Percentiles rank a stretch among this genome's conserved stretches.
These are phyloP conservation scores for Vaccinium vitisidaea DNA, from an alignment of 148 eudicot genomes.

Conservation along the genomic window DNA sequence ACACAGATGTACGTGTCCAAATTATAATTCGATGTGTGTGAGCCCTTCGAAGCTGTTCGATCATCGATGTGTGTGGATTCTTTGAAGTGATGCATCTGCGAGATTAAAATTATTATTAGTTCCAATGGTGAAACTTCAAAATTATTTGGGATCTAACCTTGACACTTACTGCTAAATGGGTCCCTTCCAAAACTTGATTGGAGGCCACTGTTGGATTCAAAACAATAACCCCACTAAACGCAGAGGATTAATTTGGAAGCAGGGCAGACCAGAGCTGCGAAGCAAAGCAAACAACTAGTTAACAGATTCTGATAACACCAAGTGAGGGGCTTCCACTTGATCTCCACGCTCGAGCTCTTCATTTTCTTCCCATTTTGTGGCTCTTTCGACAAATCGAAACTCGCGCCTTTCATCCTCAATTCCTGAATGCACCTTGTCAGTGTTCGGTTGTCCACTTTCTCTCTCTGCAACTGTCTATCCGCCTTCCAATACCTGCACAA, in stretches of 20 bases:
- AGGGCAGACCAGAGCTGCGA: slow-evolving; percentile 40
- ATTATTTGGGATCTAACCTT: neutral
- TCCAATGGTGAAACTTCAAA: neutral
- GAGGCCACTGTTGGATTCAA: neutral
- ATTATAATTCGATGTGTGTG: neutral
- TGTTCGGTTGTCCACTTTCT: slow-evolving; percentile 45
- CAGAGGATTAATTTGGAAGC: slow-evolving; percentile 44
- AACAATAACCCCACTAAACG: slow-evolving; percentile 4
- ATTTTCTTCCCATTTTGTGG: slow-evolving; percentile 44
- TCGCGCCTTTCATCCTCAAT: slow-evolving; percentile 74
- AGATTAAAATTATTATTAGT: neutral
- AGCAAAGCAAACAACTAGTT: slow-evolving; percentile 32
- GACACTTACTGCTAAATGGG: neutral
- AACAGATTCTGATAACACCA: slow-evolving; percentile 39
- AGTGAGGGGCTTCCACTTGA: slow-evolving; percentile 48
- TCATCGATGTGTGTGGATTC: neutral
- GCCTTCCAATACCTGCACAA: slow-evolving; percentile 69
- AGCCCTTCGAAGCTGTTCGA: neutral
- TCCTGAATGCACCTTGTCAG: slow-evolving; percentile 60
- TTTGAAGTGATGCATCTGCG: neutral
- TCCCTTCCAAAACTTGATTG: neutral
- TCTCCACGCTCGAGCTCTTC: slow-evolving; percentile 92
- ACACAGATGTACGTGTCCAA: neutral
- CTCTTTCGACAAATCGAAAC: slow-evolving; percentile 63
- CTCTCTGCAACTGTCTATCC: slow-evolving; percentile 46